Evolutionary conservation across 352 stramenopile genomes (phyloP), one percentile per base, ranked within the genome.

Genomic region (Phytopythium sindhum): DNA sequence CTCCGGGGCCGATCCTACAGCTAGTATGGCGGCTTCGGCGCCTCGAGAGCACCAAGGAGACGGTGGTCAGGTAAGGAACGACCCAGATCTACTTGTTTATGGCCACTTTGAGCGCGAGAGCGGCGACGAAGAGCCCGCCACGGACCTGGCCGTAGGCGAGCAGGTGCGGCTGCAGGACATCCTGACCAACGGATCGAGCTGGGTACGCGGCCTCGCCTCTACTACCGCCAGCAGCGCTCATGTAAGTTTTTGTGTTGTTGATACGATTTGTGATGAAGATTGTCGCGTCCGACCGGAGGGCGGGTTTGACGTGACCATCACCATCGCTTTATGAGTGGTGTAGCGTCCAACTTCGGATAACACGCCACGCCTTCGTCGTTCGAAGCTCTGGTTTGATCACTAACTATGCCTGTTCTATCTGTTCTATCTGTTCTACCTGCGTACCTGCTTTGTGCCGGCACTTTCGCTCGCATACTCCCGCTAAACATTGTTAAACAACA

Each of bases 21-120:
- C 47, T 26, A 23, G 24, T 35, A 35, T 21, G 21, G 12, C 53
- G 50, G 10, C 11, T 24, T 19, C 50, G 26, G 23, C 15, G 8
- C 14, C n/a, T 9, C 33, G 19, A 41, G 17, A 15, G 42, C n/a
- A 12, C 2, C 47, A 53, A 19, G 1, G 3, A 4, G 45, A 52
- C 19, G 8, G 3, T 10, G 41, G 45, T 4, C 17, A 44, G n/a
- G 24, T 23, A 55, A 21, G 57, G 10, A 51, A 48, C 2, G 45
- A 69, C 15, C 28, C 53, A 15, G 56, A 70, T 1, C 45, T 78
- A 12, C 23, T 73, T 1, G 73, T 78, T 1, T 76, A 66, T 42
- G 73, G 70, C 1, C 70, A 72, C n/a, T 81, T 81, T 57, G 73
- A 81, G 48, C 61, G 64, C 24, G 58, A 69, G 44, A 41, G 63